Evolutionary conservation across 495 filamentous ascomycete species (phyloP).

Genomic region (Podospora sp.): DNA sequence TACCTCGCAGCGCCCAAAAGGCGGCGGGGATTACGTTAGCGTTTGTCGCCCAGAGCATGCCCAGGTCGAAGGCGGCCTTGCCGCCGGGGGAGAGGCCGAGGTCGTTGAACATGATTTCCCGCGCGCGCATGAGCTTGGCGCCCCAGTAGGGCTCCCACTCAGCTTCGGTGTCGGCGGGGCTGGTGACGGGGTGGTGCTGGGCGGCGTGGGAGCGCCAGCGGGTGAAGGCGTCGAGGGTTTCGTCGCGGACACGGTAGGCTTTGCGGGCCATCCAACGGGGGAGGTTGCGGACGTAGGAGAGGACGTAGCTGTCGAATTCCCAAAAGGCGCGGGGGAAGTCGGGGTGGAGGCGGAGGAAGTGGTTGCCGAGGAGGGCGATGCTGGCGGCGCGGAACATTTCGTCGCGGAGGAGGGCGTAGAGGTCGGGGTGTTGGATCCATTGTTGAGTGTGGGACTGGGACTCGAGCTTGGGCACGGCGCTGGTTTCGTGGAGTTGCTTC

Average conservation of each 20-base stretch:
- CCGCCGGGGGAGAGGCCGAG: constrained; percentile 18
- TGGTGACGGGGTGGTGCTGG: constrained; percentile 13
- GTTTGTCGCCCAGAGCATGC: constrained; percentile 34
- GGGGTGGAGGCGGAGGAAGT: constrained; percentile 28
- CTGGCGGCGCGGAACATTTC: constrained; percentile 32
- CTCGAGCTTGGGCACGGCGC: neutral
- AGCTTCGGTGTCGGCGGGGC: constrained; percentile 16
- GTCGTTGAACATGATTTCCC: constrained; percentile 15
- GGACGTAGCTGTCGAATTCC: constrained; percentile 24
- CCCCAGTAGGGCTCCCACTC: constrained; percentile 34
- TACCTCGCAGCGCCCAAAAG: constrained; percentile 29
- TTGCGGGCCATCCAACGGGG: constrained; percentile 29
- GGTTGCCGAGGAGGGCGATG: constrained; percentile 31
- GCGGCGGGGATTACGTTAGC: constrained; percentile 29
- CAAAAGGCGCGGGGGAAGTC: constrained; percentile 29
- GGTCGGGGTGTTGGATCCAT: neutral
- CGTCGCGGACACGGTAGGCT: constrained; percentile 25
- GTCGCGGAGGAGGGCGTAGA: constrained; percentile 31
- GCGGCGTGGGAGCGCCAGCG: constrained; percentile 27
- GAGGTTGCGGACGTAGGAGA: constrained; percentile 18
- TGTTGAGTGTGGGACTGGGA: neutral
- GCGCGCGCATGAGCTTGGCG: constrained; percentile 24
- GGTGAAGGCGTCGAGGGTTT: constrained; percentile 17
- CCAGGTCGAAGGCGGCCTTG: constrained; percentile 24
- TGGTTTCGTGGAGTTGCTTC: constrained; percentile 7